Evolutionary conservation across 2,329 filamentous ascomycete species (phyloP), one percentile per base, ranked within the genome.

Genomic region (Scortechinia acanthostroma): DNA sequence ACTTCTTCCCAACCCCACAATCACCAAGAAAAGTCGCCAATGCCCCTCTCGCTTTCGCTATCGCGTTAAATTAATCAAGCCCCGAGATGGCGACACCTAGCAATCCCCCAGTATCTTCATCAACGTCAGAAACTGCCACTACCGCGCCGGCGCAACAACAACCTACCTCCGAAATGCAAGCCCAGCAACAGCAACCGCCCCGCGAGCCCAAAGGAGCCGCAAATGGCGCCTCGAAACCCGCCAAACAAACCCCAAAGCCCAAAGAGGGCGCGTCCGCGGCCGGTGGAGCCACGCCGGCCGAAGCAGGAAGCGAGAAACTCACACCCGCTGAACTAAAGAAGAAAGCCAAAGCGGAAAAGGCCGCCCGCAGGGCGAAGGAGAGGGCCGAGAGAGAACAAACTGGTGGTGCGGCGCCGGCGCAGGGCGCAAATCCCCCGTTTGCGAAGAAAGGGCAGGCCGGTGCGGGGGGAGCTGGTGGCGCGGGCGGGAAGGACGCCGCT

Each of bases 271-370:
- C 25, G 10, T 10, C 25, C 25, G n/a, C 25, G 10, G 20, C 35
- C 35, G 6, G 6, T 10, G 35, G 6, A 15, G 35, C 35, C 6
- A 40, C 35, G 6, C 10, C 33, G 22, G 30, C 45, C 3, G 35
- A 40, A 22, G n/a, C 35, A 4, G 42, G 43, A 6, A 50, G 52
- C 42, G 48, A 50, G 4, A 51, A 51, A 42, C 52, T 72, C 4
- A 69, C 71, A 5, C 65, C 66, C 13, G 80, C 77, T 28, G 77
- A 83, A 56, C 52, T 83, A 55, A 85, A 85, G 61, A 82, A 80
- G 56, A 68, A 68, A 51, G 75, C 76, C 51, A 79, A 83, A 53
- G 79, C 76, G n/a, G 80, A 85, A 55, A 85, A 84, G 58, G 73
- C 75, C 51, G 80, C 79, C 43, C 70, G 76, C 46, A 69, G 80